A percentile compares a stretch with the other conserved stretches of the same genome.
Conservation (phyloP, 768 basidiomycete genomes). For the Roridomyces roridus region DNA sequence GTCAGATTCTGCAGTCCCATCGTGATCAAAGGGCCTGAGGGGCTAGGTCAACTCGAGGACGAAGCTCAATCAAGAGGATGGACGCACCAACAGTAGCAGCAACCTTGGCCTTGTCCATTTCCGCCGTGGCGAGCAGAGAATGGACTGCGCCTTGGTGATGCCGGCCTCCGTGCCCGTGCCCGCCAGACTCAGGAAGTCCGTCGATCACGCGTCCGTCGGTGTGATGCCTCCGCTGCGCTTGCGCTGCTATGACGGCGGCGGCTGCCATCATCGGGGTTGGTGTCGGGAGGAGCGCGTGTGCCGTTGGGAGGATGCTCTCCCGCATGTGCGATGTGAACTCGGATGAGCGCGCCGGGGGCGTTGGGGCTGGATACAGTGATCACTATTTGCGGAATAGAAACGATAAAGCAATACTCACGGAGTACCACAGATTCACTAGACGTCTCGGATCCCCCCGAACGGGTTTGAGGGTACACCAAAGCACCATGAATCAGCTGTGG, state of each 20-base stretch:
- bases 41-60: too few species aligned
- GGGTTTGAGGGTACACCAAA: conserved; percentile 9
- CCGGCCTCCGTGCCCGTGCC: not conserved
- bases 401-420: not conserved
- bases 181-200: too few species aligned
- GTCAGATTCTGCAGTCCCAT: conserved; percentile 22
- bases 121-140: not conserved
- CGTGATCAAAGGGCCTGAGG: conserved; percentile 18
- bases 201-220: too few species aligned
- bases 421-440: not conserved
- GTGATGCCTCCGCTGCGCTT: not conserved
- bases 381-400: not conserved
- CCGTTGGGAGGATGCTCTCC: not conserved
- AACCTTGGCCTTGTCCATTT: conserved; percentile 21
- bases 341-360: not conserved
- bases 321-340: not conserved
- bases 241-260: conserved; percentile 1
- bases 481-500: conserved; percentile 14
- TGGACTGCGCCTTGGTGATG: not conserved
- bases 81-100: conserved; percentile 20
- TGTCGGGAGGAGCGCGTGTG: conserved; percentile 8
- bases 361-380: conserved; percentile 5
- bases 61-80: too few species aligned
- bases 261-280: conserved; percentile 11
- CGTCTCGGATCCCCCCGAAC: not conserved